phyloP scores from a whole-genome alignment of 495 filamentous ascomycete genomes.

The Bombardia bombarda region DNA sequence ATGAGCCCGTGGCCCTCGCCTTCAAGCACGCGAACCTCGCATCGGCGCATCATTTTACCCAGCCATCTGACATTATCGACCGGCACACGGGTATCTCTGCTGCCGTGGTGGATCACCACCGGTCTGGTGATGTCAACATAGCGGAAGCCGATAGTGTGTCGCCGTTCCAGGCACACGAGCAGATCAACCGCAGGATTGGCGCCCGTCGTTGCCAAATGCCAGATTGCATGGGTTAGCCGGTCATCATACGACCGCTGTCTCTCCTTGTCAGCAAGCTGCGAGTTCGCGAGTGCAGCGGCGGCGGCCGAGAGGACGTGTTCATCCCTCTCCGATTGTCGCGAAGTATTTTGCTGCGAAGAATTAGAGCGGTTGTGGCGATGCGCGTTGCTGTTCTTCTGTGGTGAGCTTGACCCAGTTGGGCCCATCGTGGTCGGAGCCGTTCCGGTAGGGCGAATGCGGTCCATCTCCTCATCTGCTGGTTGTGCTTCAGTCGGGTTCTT shows the following conservation, averaged over 20 bases:
- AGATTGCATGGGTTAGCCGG: conserved; percentile 83
- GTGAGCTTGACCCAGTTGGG: conserved; percentile 17
- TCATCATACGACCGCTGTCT: conserved; percentile 75
- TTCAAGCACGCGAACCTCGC: conserved; percentile 84
- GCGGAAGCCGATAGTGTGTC: conserved; percentile 87
- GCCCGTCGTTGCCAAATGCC: conserved; percentile 85
- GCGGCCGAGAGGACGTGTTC: conserved; percentile 36
- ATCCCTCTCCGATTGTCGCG: conserved; percentile 21
- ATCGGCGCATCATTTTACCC: conserved; percentile 83
- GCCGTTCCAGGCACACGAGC: conserved; percentile 84
- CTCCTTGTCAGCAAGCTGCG: conserved; percentile 50
- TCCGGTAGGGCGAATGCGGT: conserved; percentile 24
- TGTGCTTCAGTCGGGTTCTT: conserved; percentile 14
- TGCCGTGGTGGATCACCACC: conserved; percentile 91
- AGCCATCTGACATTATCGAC: conserved; percentile 95
- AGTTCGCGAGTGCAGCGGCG: conserved; percentile 27
- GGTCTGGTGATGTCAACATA: conserved; percentile 91
- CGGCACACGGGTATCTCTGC: conserved; percentile 82
- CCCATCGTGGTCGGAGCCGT: conserved; percentile 15
- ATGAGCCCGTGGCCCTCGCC: conserved; percentile 95
- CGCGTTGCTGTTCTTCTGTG: conserved; percentile 13
- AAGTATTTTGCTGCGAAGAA: conserved; percentile 13
- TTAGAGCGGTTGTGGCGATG: conserved; percentile 25
- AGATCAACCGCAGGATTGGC: conserved; percentile 94
- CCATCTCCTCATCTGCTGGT: conserved; percentile 30